Base-by-base conservation (phyloP, 495 filamentous ascomycete genomes). In the Podospora pseudopauciseta region DNA sequence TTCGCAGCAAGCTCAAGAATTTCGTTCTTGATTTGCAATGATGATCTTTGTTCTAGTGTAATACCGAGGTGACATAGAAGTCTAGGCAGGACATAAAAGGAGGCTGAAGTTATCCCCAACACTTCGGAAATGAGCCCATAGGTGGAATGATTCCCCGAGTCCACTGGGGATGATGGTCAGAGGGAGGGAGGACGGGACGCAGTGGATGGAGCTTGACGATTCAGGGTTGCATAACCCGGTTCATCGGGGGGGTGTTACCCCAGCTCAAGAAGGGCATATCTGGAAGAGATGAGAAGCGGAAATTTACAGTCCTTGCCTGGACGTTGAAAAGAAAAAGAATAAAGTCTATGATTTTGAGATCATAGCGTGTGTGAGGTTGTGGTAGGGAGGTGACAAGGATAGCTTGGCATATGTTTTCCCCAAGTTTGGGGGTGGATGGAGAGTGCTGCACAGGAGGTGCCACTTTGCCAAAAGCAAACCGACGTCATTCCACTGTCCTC, bases 401-500 rank as follows among this genome's bases (percentile, higher is more conserved):
- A 49, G 39, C 39, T 49, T 49, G 39, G 39, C 39, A 49, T 11
- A 11, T 49, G 7, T 13, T 49, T 16, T 11, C 39, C 39, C 39
- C 9, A 49, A 49, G 39, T 49, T 49, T 49, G 39, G 39, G 39
- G 39, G 39, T 49, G 39, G 39, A 49, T 49, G 39, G 39, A 49
- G 39, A 11, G 6, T 49, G 39, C 32, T 60, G 56, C 23, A 11
- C 32, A 11, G 1, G 60, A 11, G 2, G 39, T 0, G 39, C 39
- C 39, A 49, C 39, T 49, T 49, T 49, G 39, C 26, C 23, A 2
- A 39, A 56, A 57, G 64, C 30, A 16, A 65, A 65, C 60, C 72
- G 72, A 74, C 72, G 72, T 74, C 72, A 74, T 74, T 68, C 70
- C 66, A 60, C 64, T 32, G 49, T 11, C 39, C 39, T 49, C 39